These are phyloP conservation scores for Dioscorea dumetorum DNA, from an alignment of 106 monocot genomes.

Conservation along the genomic window DNA sequence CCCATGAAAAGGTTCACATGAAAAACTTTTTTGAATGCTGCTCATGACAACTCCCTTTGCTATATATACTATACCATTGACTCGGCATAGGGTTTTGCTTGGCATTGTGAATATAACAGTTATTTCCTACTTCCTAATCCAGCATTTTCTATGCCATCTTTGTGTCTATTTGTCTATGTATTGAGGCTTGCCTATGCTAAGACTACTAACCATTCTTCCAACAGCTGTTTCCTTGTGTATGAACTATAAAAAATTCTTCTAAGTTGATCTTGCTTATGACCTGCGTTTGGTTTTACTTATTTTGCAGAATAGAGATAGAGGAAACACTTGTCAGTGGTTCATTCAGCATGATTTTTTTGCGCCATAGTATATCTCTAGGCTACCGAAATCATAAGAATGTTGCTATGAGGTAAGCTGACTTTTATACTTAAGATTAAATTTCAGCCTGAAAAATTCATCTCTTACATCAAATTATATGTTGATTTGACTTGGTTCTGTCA, in stretches of 20 bases:
- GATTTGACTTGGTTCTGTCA: too few species aligned
- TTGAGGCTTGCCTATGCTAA: background rate
- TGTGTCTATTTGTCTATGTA: background rate
- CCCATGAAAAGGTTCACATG: too few species aligned
- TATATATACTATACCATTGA: too few species aligned
- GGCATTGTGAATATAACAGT: background rate
- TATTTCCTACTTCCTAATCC: background rate
- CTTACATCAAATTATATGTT: too few species aligned
- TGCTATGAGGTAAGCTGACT: slow-evolving; percentile 52
- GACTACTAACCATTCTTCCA: too few species aligned
- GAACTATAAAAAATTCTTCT: background rate
- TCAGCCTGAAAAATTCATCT: too few species aligned
- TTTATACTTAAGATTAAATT: background rate
- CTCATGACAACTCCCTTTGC: too few species aligned
- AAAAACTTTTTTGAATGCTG: too few species aligned
- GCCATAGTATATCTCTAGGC: slow-evolving; percentile 69
- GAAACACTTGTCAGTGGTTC: slow-evolving; percentile 75
- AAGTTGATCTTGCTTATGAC: background rate
- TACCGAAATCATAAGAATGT: slow-evolving; percentile 91
- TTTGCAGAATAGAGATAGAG: slow-evolving; percentile 74
- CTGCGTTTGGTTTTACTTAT: slow-evolving; percentile 11
- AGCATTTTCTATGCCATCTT: background rate
- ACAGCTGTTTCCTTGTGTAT: background rate
- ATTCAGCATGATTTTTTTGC: slow-evolving; percentile 93
- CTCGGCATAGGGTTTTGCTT: too few species aligned